A percentile compares a stretch with the other conserved stretches of the same genome.
phyloP scores from a whole-genome alignment of 1,284 basidiomycete genomes.

The Apiotrichum domesticum region DNA sequence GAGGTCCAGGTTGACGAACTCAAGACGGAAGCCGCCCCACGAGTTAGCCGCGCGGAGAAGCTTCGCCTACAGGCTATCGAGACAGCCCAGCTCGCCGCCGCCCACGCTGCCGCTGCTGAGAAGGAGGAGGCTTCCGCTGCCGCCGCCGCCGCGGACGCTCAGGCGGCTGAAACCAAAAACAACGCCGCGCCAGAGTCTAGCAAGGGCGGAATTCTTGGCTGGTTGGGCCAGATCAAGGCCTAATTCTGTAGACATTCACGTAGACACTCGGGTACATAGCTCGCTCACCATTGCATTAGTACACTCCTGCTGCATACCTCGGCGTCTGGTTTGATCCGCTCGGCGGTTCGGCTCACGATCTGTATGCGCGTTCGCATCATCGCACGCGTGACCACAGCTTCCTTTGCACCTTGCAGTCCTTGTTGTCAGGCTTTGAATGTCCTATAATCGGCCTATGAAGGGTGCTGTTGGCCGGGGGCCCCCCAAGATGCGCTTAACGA shows the following conservation, averaged over 20 bases:
- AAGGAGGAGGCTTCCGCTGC: not conserved
- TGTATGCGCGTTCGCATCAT: too few relatives aligned
- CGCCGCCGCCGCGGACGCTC: not conserved
- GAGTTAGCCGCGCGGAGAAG: too few relatives aligned
- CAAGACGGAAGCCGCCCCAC: too few relatives aligned
- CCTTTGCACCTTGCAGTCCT: too few relatives aligned
- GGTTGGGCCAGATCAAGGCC: not conserved
- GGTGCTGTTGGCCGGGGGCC: too few relatives aligned
- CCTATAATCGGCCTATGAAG: too few relatives aligned
- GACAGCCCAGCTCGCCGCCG: too few relatives aligned
- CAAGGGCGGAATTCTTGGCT: not conserved
- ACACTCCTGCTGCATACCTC: not conserved
- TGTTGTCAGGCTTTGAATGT: too few relatives aligned
- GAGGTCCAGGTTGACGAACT: too few relatives aligned
- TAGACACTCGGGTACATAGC: constrained; percentile 1
- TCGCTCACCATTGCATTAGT: not conserved
- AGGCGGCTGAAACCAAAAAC: not conserved
- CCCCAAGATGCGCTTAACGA: too few relatives aligned
- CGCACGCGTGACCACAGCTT: too few relatives aligned
- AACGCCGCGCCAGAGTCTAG: not conserved
- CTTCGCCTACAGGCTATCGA: too few relatives aligned
- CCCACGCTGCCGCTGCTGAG: not conserved
- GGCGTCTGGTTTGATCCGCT: not conserved
- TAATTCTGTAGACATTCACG: not conserved
- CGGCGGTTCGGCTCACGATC: not conserved